These are phyloP conservation scores for Paramecium octaurelia DNA, from an alignment of 73 alveolate species.

Conservation along the genomic window DNA sequence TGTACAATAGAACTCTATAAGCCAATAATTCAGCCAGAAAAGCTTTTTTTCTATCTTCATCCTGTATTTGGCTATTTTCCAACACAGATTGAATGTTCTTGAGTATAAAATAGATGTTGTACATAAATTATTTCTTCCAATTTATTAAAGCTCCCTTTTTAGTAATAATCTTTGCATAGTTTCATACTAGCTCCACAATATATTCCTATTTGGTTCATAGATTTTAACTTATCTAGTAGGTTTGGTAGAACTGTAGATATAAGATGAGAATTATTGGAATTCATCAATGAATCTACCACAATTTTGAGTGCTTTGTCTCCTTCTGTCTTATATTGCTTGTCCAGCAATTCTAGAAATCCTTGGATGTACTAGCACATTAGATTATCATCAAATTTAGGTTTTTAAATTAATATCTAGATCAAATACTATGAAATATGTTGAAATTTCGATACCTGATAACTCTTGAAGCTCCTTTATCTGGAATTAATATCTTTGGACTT, in stretches of 20 bases:
- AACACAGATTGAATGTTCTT: background rate
- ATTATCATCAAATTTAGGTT: background rate
- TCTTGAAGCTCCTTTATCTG: background rate
- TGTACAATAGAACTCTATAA: background rate
- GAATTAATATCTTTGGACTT: background rate
- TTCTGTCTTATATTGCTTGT: background rate
- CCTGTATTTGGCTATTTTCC: background rate
- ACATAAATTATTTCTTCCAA: background rate
- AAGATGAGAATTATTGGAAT: background rate
- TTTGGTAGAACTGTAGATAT: background rate
- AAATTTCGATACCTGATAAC: background rate
- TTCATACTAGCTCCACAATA: constrained; percentile 17
- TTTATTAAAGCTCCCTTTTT: background rate
- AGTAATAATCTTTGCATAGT: background rate
- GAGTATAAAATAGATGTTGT: background rate
- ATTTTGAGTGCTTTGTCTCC: background rate
- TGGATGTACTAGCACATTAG: background rate
- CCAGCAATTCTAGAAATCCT: background rate
- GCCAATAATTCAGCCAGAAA: background rate
- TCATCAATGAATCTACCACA: background rate
- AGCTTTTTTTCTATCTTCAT: background rate
- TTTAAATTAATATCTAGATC: background rate
- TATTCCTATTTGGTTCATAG: background rate
- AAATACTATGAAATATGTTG: background rate
- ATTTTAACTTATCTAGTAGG: background rate